Evolutionary conservation across 257 asterid genomes (phyloP).

Genomic region (Przewalskia tangutica): DNA sequence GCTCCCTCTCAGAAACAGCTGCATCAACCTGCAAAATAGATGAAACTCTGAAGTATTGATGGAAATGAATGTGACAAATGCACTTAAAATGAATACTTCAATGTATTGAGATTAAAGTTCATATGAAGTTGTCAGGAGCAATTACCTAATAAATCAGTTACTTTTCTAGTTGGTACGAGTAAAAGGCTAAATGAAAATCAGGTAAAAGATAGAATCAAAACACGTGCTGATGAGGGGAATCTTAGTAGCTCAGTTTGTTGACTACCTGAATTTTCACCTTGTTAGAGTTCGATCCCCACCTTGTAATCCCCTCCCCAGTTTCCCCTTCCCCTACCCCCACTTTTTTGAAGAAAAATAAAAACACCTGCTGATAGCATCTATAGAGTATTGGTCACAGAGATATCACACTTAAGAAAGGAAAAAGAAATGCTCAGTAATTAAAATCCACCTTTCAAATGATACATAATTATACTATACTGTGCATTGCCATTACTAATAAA

Average conservation of each 20-base stretch:
- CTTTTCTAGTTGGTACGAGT: neutral
- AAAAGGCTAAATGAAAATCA: neutral
- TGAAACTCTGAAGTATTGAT: neutral
- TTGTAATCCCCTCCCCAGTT: too few relatives aligned
- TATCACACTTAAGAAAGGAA: neutral
- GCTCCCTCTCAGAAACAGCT: conserved; percentile 67
- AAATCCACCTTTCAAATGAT: neutral
- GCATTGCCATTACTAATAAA: neutral
- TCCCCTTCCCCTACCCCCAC: too few relatives aligned
- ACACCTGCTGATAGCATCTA: neutral
- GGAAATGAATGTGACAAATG: neutral
- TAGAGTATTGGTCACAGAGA: neutral
- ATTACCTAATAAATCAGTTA: neutral
- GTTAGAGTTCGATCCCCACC: too few relatives aligned
- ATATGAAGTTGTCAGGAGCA: neutral
- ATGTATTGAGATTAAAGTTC: neutral
- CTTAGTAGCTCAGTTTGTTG: too few relatives aligned
- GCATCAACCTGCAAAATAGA: conserved; percentile 43
- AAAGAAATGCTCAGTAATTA: neutral
- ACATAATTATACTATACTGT: neutral
- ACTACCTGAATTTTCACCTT: too few relatives aligned
- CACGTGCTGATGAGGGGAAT: too few relatives aligned
- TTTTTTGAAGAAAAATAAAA: too few relatives aligned
- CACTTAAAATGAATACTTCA: neutral
- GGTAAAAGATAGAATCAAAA: neutral